Evolutionary conservation across 2,329 filamentous ascomycete genomes (phyloP).

Genomic region (Rosellinia necatrix): DNA sequence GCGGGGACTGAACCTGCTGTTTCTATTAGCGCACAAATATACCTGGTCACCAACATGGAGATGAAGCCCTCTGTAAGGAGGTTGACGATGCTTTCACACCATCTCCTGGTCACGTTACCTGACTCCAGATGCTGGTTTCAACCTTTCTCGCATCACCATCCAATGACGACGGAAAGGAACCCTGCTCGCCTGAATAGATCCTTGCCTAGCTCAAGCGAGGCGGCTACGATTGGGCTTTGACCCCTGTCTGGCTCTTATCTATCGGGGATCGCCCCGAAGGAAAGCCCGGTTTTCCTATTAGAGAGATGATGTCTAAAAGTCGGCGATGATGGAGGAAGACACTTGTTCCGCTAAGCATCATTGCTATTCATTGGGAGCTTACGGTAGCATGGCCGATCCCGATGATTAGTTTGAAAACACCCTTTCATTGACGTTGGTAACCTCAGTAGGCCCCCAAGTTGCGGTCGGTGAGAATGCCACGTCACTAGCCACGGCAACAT

Average conservation of each 20-base stretch:
- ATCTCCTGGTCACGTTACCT: conserved; percentile 40
- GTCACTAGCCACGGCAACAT: conserved; percentile 35
- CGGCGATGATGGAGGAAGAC: conserved; percentile 20
- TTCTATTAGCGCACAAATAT: neutral
- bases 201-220: conserved; percentile 33
- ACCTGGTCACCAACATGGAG: neutral
- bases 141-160: conserved; percentile 31
- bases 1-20: conserved; percentile 10
- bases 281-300: conserved; percentile 5
- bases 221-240: conserved; percentile 38
- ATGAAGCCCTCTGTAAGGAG: conserved; percentile 27
- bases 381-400: too few relatives aligned
- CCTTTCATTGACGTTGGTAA: too few relatives aligned
- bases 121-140: conserved; percentile 31
- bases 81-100: conserved; percentile 35
- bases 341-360: conserved; percentile 4
- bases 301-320: neutral
- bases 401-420: too few relatives aligned
- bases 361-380: neutral
- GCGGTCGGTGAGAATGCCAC: conserved; percentile 36
- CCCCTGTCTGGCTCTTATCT: conserved; percentile 23
- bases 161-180: conserved; percentile 38
- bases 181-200: conserved; percentile 38
- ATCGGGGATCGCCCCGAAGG: conserved; percentile 33
- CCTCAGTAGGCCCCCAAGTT: neutral